Percentiles rank a stretch among this genome's conserved stretches.
Evolutionary conservation across 2,329 filamentous ascomycete genomes (phyloP).

Genomic region (Neurospora sp.): DNA sequence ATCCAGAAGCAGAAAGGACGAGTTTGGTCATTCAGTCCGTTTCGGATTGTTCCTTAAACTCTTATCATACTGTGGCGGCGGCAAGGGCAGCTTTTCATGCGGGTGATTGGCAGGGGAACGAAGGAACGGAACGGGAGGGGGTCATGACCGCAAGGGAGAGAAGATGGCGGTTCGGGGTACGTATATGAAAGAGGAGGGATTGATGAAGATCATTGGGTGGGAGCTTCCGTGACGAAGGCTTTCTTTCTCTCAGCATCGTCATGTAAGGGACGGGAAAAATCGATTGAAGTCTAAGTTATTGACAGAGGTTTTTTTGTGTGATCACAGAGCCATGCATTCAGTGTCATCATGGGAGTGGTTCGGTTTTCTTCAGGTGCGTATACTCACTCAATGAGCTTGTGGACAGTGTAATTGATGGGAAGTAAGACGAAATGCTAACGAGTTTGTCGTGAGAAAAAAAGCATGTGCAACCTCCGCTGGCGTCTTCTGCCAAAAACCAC

Average conservation of each 20-base stretch:
- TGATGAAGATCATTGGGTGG: neutral
- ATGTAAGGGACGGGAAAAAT: neutral
- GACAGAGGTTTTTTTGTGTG: neutral
- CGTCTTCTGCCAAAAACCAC: constrained; percentile 73
- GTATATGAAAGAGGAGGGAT: neutral
- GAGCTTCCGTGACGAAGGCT: neutral
- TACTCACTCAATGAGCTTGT: no score
- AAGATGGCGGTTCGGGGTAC: neutral
- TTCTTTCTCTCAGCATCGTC: neutral
- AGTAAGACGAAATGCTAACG: neutral
- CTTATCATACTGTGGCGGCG: neutral
- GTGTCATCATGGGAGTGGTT: constrained; percentile 69
- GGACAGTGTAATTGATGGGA: no score
- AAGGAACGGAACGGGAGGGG: neutral
- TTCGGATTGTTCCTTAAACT: neutral
- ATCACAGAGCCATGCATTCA: constrained; percentile 65
- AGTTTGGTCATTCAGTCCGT: neutral
- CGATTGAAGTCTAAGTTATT: neutral
- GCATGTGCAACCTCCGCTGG: constrained; percentile 60
- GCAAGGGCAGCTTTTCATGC: neutral
- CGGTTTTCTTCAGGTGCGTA: constrained; percentile 67
- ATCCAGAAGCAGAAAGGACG: neutral
- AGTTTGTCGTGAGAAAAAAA: constrained; percentile 3
- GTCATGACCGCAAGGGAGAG: neutral
- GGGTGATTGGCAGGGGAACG: neutral